Conservation (phyloP, 345 rosid genomes). For the Bruguiera sexangula region DNA sequence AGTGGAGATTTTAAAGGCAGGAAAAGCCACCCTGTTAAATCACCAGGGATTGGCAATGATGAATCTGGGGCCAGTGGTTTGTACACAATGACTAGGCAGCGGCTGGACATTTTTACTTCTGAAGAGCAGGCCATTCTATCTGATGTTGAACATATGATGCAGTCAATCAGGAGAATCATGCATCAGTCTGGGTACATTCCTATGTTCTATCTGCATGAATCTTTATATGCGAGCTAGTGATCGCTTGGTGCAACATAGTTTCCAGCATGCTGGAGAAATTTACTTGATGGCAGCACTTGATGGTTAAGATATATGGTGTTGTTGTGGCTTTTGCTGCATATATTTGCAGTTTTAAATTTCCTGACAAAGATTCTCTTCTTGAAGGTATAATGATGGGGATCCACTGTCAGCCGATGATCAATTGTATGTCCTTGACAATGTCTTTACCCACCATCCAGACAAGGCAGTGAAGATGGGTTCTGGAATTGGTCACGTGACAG, state of each 20-base stretch:
- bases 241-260: neutral
- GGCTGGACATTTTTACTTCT: conserved; percentile 73
- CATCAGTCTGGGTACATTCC: conserved; percentile 58
- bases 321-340: neutral
- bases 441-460: conserved; percentile 74
- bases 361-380: conserved; percentile 22
- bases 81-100: conserved; percentile 59
- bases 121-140: conserved; percentile 75
- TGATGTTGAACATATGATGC: conserved; percentile 68
- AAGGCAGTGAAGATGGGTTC: conserved; percentile 66
- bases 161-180: conserved; percentile 53
- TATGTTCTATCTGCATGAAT: neutral
- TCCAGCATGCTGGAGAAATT: neutral
- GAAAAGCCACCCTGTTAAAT: conserved; percentile 47
- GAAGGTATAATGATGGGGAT: conserved; percentile 80
- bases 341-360: conserved; percentile 1
- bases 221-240: neutral
- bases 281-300: neutral
- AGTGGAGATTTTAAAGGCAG: conserved; percentile 59
- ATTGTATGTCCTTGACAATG: conserved; percentile 50
- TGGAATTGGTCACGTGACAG: conserved; percentile 73
- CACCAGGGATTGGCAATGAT: conserved; percentile 35
- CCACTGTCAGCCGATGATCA: conserved; percentile 68
- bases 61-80: conserved; percentile 35
- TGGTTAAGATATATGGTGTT: neutral